These are phyloP conservation scores for Microsporum audouinii DNA, from an alignment of 2,329 filamentous ascomycete genomes.

Conservation along the genomic window DNA sequence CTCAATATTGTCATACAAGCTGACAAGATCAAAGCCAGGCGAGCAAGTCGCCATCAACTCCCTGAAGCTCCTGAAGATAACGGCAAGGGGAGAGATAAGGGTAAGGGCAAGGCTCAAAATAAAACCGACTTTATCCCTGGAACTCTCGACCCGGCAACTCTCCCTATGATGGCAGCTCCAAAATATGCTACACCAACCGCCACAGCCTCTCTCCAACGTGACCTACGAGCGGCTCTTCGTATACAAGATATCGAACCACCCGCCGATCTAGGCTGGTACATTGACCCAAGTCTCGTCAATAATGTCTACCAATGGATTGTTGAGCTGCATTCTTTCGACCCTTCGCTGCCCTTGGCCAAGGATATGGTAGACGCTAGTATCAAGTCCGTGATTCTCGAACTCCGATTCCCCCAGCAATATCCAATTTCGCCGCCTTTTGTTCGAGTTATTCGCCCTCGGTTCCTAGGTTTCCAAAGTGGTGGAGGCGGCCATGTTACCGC, in stretches of 20 bases:
- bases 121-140: slow-evolving; percentile 57
- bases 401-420: slow-evolving; percentile 66
- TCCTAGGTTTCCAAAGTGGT: slow-evolving; percentile 57
- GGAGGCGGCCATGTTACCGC: slow-evolving; percentile 78
- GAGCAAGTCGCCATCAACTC: background rate
- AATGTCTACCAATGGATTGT: slow-evolving; percentile 90
- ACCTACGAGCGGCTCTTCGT: slow-evolving; percentile 53
- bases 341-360: slow-evolving; percentile 53
- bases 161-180: slow-evolving; percentile 56
- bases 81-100: background rate
- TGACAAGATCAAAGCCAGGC: slow-evolving; percentile 9
- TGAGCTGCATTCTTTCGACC: slow-evolving; percentile 73
- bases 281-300: slow-evolving; percentile 53
- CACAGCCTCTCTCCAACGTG: slow-evolving; percentile 51
- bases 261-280: slow-evolving; percentile 70
- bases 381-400: slow-evolving; percentile 63
- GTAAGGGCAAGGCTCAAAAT: slow-evolving; percentile 7
- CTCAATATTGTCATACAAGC: slow-evolving; percentile 26
- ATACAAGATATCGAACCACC: slow-evolving; percentile 51
- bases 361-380: slow-evolving; percentile 58
- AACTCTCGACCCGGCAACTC: slow-evolving; percentile 46
- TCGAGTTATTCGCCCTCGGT: slow-evolving; percentile 68
- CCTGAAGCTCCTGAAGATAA: background rate
- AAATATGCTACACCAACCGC: slow-evolving; percentile 52
- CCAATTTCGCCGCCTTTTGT: slow-evolving; percentile 75